Conservation (phyloP, 257 asterid genomes). For the Anisodus tanguticus region DNA sequence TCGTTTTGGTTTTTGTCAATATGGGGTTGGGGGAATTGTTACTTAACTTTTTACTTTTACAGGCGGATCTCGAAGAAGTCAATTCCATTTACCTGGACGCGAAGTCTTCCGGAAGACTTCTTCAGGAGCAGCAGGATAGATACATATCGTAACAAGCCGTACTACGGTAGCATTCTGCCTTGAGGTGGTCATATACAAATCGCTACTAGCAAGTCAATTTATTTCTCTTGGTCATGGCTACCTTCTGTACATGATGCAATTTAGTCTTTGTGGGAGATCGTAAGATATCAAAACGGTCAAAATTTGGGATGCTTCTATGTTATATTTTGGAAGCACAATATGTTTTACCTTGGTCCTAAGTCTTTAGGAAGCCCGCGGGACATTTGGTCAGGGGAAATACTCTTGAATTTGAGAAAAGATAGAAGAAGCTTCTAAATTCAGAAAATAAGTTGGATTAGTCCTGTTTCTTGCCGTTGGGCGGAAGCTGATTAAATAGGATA, state of each 20-base stretch:
- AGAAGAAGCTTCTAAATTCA: not conserved
- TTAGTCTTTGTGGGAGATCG: no score
- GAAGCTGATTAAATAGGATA: not conserved
- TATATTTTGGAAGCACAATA: no score
- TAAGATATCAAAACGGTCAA: no score
- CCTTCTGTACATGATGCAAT: no score
- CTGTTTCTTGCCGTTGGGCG: not conserved
- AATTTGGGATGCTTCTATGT: no score
- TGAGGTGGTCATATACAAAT: no score
- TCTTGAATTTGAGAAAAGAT: not conserved
- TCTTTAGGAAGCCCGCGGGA: not conserved
- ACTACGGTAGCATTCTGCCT: no score
- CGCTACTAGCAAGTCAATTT: no score
- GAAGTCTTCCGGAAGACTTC: slow-evolving; percentile 81
- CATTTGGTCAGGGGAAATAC: not conserved
- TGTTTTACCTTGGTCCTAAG: no score
- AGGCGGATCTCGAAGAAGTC: slow-evolving; percentile 94
- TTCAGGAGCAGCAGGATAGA: slow-evolving; percentile 90
- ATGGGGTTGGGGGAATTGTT: not conserved
- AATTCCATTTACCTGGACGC: slow-evolving; percentile 75
- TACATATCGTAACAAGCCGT: no score
- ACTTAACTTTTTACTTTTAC: slow-evolving; percentile 24
- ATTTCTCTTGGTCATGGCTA: no score
- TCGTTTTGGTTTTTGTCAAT: no score
- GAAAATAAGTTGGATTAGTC: not conserved